Conservation (phyloP, 2,329 filamentous ascomycete species). For the Fusarium nygamai region DNA sequence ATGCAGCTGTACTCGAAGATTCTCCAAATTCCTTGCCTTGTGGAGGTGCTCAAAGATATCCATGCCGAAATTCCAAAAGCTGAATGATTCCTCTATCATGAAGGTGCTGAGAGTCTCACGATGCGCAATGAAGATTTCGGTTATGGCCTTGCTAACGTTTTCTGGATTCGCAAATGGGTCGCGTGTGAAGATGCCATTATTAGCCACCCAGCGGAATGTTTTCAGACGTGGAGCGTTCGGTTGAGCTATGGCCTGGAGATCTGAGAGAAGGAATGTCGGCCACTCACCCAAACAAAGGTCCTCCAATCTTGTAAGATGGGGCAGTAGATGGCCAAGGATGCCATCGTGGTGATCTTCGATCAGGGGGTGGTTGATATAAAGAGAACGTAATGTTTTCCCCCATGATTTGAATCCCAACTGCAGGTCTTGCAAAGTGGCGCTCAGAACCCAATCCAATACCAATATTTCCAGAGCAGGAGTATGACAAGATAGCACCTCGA, state of each 20-base stretch:
- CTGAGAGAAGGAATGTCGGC: background rate
- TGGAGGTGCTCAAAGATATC: background rate
- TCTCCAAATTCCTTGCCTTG: background rate
- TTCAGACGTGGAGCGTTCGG: background rate
- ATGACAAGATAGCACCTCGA: background rate
- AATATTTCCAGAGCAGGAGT: conserved; percentile 4
- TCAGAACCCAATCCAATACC: background rate
- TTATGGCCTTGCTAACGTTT: background rate
- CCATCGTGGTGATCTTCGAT: background rate
- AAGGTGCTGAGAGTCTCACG: background rate
- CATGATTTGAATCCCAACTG: background rate
- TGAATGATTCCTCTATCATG: too few species aligned
- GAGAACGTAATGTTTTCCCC: conserved; percentile 1
- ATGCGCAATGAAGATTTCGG: background rate
- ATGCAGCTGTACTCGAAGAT: background rate
- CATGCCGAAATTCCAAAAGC: background rate
- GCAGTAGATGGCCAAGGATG: background rate
- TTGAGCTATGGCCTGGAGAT: background rate
- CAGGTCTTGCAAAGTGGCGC: background rate
- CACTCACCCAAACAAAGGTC: background rate
- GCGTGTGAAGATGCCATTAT: background rate
- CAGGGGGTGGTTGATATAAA: background rate
- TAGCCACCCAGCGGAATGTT: background rate
- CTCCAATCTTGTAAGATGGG: background rate
- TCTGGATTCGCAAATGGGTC: too few species aligned